Percentiles rank a stretch among this genome's conserved stretches.
Evolutionary conservation across 1,284 basidiomycete species (phyloP).

Genomic region (Fomitopsis betulina): DNA sequence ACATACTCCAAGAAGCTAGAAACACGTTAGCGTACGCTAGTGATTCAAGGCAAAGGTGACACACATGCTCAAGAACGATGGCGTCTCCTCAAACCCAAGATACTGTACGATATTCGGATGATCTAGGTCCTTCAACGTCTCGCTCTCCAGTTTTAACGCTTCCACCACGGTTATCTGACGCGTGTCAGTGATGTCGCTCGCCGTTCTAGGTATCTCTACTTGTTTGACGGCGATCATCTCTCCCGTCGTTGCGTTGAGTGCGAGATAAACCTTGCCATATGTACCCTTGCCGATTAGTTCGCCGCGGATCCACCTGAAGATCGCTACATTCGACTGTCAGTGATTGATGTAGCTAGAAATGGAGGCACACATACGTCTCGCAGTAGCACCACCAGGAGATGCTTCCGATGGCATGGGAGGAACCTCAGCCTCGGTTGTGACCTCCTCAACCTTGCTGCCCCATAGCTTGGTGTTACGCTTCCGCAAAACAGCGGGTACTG

Average conservation of each 20-base stretch:
- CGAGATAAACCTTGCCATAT: conserved; percentile 94
- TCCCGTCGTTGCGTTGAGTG: conserved; percentile 95
- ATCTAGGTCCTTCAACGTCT: conserved; percentile 93
- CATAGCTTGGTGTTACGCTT: conserved; percentile 94
- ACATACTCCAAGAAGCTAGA: conserved; percentile 94
- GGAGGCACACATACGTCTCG: conserved; percentile 48
- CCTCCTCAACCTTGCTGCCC: conserved; percentile 92
- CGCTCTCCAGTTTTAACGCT: conserved; percentile 91
- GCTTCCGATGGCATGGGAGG: conserved; percentile 48
- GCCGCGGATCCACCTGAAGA: conserved; percentile 98
- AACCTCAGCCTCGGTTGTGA: conserved; percentile 63
- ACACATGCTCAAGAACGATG: conserved; percentile 88
- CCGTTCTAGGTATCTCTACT: conserved; percentile 90
- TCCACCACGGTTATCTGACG: conserved; percentile 86
- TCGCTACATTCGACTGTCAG: conserved; percentile 43
- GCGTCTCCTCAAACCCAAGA: conserved; percentile 95
- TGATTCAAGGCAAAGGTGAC: conserved; percentile 27
- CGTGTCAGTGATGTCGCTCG: conserved; percentile 84
- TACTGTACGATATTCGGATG: conserved; percentile 98
- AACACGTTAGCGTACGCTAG: conserved; percentile 7
- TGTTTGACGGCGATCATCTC: conserved; percentile 99
- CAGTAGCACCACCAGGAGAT: conserved; percentile 46
- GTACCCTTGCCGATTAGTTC: conserved; percentile 97
- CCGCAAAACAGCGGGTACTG: conserved; percentile 52
- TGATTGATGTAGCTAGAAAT: conserved; percentile 5